Base-by-base conservation (phyloP, 495 filamentous ascomycete species). In the Xanthoparmelia taractica region DNA sequence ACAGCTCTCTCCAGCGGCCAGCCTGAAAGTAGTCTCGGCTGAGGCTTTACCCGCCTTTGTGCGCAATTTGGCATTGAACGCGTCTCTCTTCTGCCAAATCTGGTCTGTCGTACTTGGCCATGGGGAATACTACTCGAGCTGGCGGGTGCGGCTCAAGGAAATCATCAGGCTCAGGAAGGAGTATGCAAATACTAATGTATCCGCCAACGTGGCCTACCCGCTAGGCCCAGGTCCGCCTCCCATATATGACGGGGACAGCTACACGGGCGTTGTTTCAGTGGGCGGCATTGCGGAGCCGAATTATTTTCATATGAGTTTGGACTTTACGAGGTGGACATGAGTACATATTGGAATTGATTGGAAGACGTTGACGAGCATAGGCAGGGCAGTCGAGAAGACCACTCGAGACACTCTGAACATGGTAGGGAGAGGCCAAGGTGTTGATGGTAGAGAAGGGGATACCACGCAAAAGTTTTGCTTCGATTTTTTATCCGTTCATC, bases 61-160 rank as follows among this genome's bases (percentile, higher is more conserved):
- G 43, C 88, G 95, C 29, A 87, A 96, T 65, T 79, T 99, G 10
- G 92, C 93, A 2, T 80, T 97, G 63, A 97, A 96, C 72, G 92
- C 95, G 2, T 95, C 90, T 17, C 90, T 97, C 23, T 96, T 96
- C 73, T 88, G 87, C 10, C 83, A 89, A 56, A 92, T 97, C 54
- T 97, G 94, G 90, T 75, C 77, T 13, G 87, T 86, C 69, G 84
- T 86, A 63, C 84, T 88, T 61, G 87, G 87, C 43, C 61, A 63
- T 33, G 88, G 89, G 63, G 92, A 96, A 75, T 84, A 96, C 69
- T 79, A 93, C 15, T 95, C 91, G 0, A 88, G 89, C 20, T 97
- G 94, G 92, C 85, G 91, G 34, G 89, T 87, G 60, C 85, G 94
- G 57, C 80, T 97, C 8, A 84, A 85, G 31, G 87, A 94, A 70